Evolutionary conservation across 257 asterid species (phyloP).

Genomic region (Orobanche coerulescens): DNA sequence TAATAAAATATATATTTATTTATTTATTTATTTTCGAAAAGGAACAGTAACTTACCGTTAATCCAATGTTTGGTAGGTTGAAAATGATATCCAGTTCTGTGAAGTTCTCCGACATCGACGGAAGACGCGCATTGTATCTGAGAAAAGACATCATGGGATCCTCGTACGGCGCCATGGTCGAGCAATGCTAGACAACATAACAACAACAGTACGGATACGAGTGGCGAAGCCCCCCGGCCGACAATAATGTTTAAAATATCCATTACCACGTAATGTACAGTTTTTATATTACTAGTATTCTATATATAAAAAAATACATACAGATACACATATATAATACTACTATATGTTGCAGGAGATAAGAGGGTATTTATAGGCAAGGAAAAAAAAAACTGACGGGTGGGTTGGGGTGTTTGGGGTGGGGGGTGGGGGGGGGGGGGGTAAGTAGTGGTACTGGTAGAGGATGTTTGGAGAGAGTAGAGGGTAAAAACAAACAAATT

Average conservation of each 20-base stretch:
- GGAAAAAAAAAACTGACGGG: too few relatives aligned
- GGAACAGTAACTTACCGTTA: slow-evolving; percentile 32
- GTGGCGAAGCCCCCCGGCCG: slow-evolving; percentile 17
- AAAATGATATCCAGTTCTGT: slow-evolving; percentile 56
- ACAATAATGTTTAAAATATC: background rate
- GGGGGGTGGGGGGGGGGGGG: background rate
- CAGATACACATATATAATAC: too few relatives aligned
- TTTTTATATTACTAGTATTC: background rate
- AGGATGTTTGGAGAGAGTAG: background rate
- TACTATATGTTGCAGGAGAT: background rate
- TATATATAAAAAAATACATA: too few relatives aligned
- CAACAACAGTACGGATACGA: slow-evolving; percentile 17
- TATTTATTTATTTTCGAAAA: too few relatives aligned
- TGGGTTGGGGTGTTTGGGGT: too few relatives aligned
- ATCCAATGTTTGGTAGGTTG: slow-evolving; percentile 60
- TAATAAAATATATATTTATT: background rate
- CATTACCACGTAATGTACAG: background rate
- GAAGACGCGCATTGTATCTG: slow-evolving; percentile 20
- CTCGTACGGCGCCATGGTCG: slow-evolving; percentile 31
- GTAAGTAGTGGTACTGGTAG: too few relatives aligned
- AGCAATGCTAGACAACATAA: slow-evolving; percentile 18
- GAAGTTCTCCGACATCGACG: slow-evolving; percentile 16
- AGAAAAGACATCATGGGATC: slow-evolving; percentile 33
- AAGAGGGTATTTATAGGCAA: slow-evolving; percentile 18
- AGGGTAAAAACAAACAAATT: too few relatives aligned